Percentiles rank a stretch among this genome's conserved stretches.
These are phyloP conservation scores for Kondoa subrosea DNA, from an alignment of 768 basidiomycete species.

Conservation along the genomic window DNA sequence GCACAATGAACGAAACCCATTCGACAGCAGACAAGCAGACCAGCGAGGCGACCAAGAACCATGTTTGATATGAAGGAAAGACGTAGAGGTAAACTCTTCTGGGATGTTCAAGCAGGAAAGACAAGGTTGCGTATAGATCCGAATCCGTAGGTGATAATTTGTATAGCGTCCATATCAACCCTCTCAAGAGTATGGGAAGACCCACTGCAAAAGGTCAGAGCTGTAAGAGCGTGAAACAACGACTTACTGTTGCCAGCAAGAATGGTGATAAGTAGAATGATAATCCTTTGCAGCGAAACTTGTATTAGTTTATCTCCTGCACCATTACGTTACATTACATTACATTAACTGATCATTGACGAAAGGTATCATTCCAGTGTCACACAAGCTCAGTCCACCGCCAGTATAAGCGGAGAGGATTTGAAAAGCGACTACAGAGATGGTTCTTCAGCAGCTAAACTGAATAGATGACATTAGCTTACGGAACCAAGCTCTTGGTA, in stretches of 20 bases:
- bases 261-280: neutral
- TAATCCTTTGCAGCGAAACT: constrained; percentile 31
- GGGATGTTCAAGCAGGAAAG: constrained; percentile 83
- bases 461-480: constrained; percentile 75
- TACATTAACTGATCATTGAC: neutral
- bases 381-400: constrained; percentile 32
- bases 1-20: constrained; percentile 74
- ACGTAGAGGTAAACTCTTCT: constrained; percentile 37
- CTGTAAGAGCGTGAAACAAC: neutral
- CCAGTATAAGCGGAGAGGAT: neutral
- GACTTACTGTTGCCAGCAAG: neutral
- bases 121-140: neutral
- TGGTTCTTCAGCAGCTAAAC: constrained; percentile 52
- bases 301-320: no score
- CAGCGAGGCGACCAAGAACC: constrained; percentile 16
- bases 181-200: constrained; percentile 47
- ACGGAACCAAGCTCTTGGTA: constrained; percentile 29
- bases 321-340: neutral
- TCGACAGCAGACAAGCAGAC: constrained; percentile 35
- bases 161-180: constrained; percentile 57
- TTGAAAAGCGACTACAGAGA: constrained; percentile 6
- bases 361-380: constrained; percentile 83
- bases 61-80: constrained; percentile 18
- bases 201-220: constrained; percentile 34
- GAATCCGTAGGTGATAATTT: constrained; percentile 39